These are phyloP conservation scores for Geosmithia morbida DNA, from an alignment of 2,329 filamentous ascomycete genomes.

Conservation along the genomic window DNA sequence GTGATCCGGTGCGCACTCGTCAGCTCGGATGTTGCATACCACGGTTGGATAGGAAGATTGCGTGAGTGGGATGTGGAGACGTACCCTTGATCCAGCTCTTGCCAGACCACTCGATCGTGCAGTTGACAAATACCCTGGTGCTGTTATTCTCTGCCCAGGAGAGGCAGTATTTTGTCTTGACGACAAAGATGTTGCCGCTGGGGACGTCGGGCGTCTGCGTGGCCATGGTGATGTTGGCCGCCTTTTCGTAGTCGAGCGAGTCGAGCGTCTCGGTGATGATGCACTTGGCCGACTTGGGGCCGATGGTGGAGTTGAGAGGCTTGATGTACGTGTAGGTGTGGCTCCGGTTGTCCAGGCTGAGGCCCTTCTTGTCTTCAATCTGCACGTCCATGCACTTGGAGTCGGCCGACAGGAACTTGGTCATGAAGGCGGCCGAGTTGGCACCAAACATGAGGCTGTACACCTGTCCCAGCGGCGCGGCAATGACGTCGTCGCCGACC, in stretches of 20 bases:
- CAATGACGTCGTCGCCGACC: constrained; percentile 72
- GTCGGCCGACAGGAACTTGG: constrained; percentile 71
- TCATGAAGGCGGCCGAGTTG: constrained; percentile 66
- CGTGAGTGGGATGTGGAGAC: too few species aligned
- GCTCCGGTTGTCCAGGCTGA: constrained; percentile 59
- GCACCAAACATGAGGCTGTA: constrained; percentile 81
- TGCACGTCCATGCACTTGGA: constrained; percentile 84
- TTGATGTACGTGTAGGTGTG: constrained; percentile 83
- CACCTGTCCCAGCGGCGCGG: constrained; percentile 81
- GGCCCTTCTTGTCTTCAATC: constrained; percentile 70
- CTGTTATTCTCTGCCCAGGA: constrained; percentile 81
- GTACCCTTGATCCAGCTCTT: constrained; percentile 97
- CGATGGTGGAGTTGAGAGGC: constrained; percentile 69
- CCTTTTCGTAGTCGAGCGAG: constrained; percentile 71
- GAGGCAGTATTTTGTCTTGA: constrained; percentile 89
- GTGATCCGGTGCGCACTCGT: too few species aligned
- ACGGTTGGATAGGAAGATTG: too few species aligned
- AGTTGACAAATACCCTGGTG: constrained; percentile 77
- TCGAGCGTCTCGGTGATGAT: constrained; percentile 80
- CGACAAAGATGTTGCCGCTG: constrained; percentile 78
- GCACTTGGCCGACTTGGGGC: constrained; percentile 89
- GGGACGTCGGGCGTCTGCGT: constrained; percentile 93
- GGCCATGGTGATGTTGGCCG: constrained; percentile 65
- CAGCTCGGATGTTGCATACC: too few species aligned
- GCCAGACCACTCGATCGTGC: constrained; percentile 86